Conservation (phyloP, 805 yeast species). For the Ogataea degrootiae region DNA sequence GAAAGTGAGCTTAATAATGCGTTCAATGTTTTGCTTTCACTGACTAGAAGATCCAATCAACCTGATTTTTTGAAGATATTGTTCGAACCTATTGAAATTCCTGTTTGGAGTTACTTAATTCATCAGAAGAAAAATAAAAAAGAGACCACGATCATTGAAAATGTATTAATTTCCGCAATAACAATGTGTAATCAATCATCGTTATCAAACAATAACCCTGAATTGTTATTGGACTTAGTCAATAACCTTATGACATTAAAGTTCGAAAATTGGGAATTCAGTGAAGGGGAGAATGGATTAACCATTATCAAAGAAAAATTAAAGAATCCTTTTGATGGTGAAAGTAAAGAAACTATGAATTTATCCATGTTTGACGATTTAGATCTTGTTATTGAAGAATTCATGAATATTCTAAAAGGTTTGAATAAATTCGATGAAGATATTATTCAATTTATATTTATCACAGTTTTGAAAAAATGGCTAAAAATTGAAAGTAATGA, state of each 20-base stretch:
- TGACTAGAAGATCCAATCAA: constrained; percentile 42
- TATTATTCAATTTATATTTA: constrained; percentile 43
- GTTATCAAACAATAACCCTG: constrained; percentile 1
- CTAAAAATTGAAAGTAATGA: constrained; percentile 26
- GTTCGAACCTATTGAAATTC: constrained; percentile 24
- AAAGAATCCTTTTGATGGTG: background rate
- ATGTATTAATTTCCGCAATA: constrained; percentile 33
- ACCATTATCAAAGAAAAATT: constrained; percentile 22
- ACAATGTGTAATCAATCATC: constrained; percentile 9
- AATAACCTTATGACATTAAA: constrained; percentile 22
- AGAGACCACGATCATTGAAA: constrained; percentile 32
- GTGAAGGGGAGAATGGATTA: constrained; percentile 36
- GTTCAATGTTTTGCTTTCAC: constrained; percentile 60
- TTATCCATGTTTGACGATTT: constrained; percentile 35
- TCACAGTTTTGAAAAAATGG: constrained; percentile 58
- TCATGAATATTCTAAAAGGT: constrained; percentile 11
- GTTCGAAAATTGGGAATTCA: constrained; percentile 36
- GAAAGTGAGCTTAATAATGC: constrained; percentile 55
- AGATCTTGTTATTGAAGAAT: constrained; percentile 37
- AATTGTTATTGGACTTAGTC: constrained; percentile 10
- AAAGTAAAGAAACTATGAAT: constrained; percentile 3
- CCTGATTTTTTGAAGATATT: constrained; percentile 32
- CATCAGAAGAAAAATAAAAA: constrained; percentile 31
- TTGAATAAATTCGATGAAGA: constrained; percentile 46
- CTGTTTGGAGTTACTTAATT: constrained; percentile 42